Base-by-base conservation (phyloP, 2,329 filamentous ascomycete genomes). In the Celoporthe dispersa region DNA sequence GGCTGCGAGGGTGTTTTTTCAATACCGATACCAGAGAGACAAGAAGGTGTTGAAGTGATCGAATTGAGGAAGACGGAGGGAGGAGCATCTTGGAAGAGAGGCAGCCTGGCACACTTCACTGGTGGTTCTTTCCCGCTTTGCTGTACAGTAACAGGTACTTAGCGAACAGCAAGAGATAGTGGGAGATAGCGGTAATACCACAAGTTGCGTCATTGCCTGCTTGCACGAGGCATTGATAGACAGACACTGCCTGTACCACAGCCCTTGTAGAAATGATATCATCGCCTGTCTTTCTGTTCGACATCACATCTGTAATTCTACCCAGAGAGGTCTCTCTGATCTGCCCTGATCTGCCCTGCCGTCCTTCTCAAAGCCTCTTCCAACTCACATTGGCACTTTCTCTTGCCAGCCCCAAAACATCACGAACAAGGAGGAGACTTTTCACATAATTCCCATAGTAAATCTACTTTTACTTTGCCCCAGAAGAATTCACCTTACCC, bases 161-260 rank as follows among this genome's bases (percentile, higher is more conserved):
- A n/a, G n/a, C n/a, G 11, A 39, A 39, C 35, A 41, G 35, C 19
- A 16, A 7, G 11, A 22, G 35, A 39, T 16, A 33, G 31, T 37
- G 39, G 14, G 22, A 61, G 60, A 37, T 41, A 14, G n/a, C 22
- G 16, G 12, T 48, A 48, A 22, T 1, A 22, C 19, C 41, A 41
- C 9, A 9, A 44, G 68, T 70, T 70, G 70, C 70, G 68, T 71
- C 70, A 71, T 71, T 67, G 68, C 64, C 37, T 28, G 19, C 44
- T 22, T 22, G n/a, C 59, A n/a, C 33, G 14, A 33, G 44, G 39
- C 35, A 48, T 44, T 25, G 67, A 65, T 31, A 53, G 61, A 28
- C 63, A 51, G 41, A 33, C 63, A 48, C 11, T 51, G 60, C 37
- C 41, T 64, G 41, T 3, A 39, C 16, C 11, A 41, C 33, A 48